Evolutionary conservation across 2,329 filamentous ascomycete species (phyloP).

Genomic region (Fusarium tjaetaba): DNA sequence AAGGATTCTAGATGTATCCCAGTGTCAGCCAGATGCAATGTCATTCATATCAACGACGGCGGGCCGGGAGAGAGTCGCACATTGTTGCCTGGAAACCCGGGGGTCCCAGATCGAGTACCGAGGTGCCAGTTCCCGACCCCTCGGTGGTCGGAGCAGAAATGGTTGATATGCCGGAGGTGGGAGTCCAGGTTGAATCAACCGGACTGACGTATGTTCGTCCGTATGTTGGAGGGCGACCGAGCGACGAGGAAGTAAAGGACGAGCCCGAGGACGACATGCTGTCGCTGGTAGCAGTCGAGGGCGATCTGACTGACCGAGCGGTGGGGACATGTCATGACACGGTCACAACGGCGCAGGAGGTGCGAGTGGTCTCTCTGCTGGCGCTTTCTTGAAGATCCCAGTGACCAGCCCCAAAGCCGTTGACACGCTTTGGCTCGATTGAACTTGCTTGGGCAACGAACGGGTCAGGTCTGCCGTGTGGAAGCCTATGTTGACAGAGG

Average conservation of each 20-base stretch:
- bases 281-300: constrained; percentile 42
- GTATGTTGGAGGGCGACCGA: constrained; percentile 54
- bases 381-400: constrained; percentile 36
- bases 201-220: constrained; percentile 55
- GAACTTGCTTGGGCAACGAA: constrained; percentile 10
- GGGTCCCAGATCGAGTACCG: constrained; percentile 61
- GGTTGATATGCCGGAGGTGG: constrained; percentile 55
- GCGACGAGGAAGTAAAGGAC: constrained; percentile 59
- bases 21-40: constrained; percentile 36
- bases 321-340: constrained; percentile 47
- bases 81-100: constrained; percentile 65
- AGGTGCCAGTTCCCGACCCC: constrained; percentile 51
- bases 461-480: neutral
- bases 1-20: constrained; percentile 53
- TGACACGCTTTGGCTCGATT: constrained; percentile 22
- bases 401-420: constrained; percentile 26
- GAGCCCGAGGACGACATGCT: constrained; percentile 60
- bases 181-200: constrained; percentile 58
- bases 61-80: constrained; percentile 46
- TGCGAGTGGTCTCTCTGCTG: constrained; percentile 35
- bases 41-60: constrained; percentile 1
- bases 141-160: constrained; percentile 55
- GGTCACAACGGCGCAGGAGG: constrained; percentile 37
- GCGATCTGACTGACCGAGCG: constrained; percentile 44
- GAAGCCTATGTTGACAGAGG: constrained; percentile 15